phyloP scores from a whole-genome alignment of 176 grass and related monocot genomes.

The Paspalum vaginatum region DNA sequence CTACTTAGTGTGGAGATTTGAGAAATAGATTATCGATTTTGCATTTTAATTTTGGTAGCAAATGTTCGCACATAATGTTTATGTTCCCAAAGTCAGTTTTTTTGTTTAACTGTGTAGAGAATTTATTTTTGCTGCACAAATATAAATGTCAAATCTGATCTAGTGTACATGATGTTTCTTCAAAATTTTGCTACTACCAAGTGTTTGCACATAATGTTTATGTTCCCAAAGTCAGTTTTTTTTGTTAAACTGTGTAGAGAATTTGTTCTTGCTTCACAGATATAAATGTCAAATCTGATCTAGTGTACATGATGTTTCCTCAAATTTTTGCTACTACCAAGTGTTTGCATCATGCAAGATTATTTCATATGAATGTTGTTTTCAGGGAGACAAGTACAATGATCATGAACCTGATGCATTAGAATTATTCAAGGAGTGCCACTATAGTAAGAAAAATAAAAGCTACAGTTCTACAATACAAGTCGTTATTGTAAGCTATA shows the following conservation, averaged over 20 bases:
- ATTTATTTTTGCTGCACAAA: not conserved
- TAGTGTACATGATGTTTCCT: no score
- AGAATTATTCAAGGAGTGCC: not conserved
- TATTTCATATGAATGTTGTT: not conserved
- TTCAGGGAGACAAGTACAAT: not conserved
- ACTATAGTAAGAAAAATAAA: slow-evolving; percentile 1
- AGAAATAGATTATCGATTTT: no score
- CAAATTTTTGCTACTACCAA: no score
- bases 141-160: no score
- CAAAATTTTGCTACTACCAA: no score
- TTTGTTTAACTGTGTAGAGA: not conserved
- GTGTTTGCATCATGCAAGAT: no score
- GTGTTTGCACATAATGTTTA: no score
- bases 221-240: not conserved
- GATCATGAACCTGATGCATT: not conserved
- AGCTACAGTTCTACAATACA: not conserved
- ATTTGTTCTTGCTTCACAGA: not conserved
- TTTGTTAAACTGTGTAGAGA: not conserved
- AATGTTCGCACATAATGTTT: no score
- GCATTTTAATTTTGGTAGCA: no score
- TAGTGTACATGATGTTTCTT: no score
- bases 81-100: not conserved
- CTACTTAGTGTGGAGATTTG: no score
- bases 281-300: no score
- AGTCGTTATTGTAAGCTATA: not conserved